A percentile compares a stretch with the other conserved stretches of the same genome.
Conservation (phyloP, 257 asterid species). For the Solanum clarkiae region DNA sequence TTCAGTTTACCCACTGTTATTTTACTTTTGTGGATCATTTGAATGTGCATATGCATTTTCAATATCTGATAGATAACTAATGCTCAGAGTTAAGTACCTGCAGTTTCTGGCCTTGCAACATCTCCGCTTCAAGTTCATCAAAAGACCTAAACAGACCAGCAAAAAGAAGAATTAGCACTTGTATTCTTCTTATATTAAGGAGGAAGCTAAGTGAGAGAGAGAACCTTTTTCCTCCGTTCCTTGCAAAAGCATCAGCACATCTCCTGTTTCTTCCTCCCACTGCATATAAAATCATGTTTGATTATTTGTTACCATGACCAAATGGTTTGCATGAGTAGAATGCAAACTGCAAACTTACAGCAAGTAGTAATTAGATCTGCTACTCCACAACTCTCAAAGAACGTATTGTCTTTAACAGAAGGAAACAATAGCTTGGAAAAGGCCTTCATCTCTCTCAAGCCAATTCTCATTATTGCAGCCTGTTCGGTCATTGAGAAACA, state of each 20-base stretch:
- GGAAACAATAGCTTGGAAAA: conserved; percentile 73
- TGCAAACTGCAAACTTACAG: conserved; percentile 40
- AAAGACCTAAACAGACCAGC: conserved; percentile 29
- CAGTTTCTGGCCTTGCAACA: conserved; percentile 87
- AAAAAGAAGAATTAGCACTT: not conserved
- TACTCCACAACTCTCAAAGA: conserved; percentile 94
- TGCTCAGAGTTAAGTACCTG: conserved; percentile 29
- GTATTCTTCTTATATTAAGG: not conserved
- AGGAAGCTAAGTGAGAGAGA: not conserved
- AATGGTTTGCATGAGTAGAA: not conserved
- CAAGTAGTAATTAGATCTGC: conserved; percentile 92
- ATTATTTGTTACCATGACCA: not conserved
- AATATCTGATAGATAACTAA: not conserved
- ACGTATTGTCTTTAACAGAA: conserved; percentile 78
- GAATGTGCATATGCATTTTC: not conserved
- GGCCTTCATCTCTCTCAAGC: conserved; percentile 90
- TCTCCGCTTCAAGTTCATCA: conserved; percentile 86
- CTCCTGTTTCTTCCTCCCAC: conserved; percentile 94
- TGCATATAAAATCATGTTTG: conserved; percentile 11
- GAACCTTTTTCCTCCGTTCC: conserved; percentile 66
- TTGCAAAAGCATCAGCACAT: conserved; percentile 91
- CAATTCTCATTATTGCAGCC: conserved; percentile 97
- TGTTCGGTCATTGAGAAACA: conserved; percentile 6
- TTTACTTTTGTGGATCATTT: not conserved
- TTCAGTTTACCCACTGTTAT: not conserved